Evolutionary conservation across 2,329 filamentous ascomycete genomes (phyloP).

Genomic region (Passalora sequoiae): DNA sequence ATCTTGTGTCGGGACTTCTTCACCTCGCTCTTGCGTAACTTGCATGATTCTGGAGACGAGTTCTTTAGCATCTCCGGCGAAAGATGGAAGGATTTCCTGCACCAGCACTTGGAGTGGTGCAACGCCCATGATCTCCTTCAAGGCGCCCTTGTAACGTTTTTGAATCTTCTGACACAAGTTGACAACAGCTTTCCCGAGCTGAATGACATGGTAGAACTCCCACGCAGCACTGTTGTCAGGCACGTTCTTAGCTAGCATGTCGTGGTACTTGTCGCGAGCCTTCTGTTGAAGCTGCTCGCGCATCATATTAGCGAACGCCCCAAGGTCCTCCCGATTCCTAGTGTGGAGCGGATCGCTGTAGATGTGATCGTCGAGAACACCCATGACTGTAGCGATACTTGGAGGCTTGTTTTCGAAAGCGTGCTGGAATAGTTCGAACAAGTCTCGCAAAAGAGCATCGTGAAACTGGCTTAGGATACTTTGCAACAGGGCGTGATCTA

Average conservation of each 20-base stretch:
- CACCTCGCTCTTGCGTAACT: constrained; percentile 60
- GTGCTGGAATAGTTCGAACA: constrained; percentile 80
- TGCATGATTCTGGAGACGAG: constrained; percentile 77
- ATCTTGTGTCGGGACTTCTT: constrained; percentile 81
- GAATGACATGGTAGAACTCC: constrained; percentile 86
- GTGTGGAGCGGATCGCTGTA: constrained; percentile 72
- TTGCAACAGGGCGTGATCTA: constrained; percentile 58
- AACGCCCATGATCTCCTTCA: constrained; percentile 68
- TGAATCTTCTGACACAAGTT: constrained; percentile 82
- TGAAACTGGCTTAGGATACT: constrained; percentile 69
- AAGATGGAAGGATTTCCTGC: constrained; percentile 78
- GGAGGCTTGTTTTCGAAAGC: constrained; percentile 88
- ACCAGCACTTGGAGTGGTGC: constrained; percentile 67
- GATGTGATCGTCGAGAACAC: constrained; percentile 75
- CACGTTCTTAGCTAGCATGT: constrained; percentile 72
- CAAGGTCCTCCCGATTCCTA: constrained; percentile 62
- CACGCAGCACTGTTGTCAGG: constrained; percentile 75
- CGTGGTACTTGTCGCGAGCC: constrained; percentile 73
- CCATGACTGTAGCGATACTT: constrained; percentile 72
- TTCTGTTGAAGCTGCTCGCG: constrained; percentile 66
- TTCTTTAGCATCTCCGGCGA: constrained; percentile 81
- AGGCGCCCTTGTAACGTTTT: constrained; percentile 85
- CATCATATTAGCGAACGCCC: constrained; percentile 67
- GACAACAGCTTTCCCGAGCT: constrained; percentile 78
- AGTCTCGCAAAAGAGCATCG: constrained; percentile 75